Base-by-base conservation (phyloP, 2,329 filamentous ascomycete species). In the Colletotrichum tropicicola region DNA sequence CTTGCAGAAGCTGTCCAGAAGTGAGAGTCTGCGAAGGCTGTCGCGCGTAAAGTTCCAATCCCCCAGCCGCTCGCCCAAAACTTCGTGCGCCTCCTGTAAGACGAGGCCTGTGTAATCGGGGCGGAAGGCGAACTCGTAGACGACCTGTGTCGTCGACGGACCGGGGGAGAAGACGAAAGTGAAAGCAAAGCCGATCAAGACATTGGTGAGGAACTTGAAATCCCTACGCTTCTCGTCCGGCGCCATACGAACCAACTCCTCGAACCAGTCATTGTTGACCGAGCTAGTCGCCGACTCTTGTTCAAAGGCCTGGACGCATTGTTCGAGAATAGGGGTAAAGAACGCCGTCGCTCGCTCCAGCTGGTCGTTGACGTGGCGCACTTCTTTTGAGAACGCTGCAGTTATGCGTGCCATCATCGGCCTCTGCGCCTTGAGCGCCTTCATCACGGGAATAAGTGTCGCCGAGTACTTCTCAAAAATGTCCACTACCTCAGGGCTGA, bases 1-100 rank as follows among this genome's bases (percentile, higher is more conserved):
- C 15, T 65, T 65, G 27, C 61, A 65, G 23, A 65, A 65, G 28
- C 61, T 65, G 27, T 65, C 61, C 15, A 65, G n/a, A 15, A 65
- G 19, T 6, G 61, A 65, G 4, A 65, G 43, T 13, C 23, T 23
- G 19, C 49, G 43, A 15, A 61, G 61, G 10, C 28, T 61, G 3
- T 65, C 49, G 19, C 48, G 48, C 35, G 61, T 55, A 30, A 65
- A 65, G 1, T 3, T 17, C 61, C 61, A 65, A 9, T 17, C 15
- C n/a, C 45, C 17, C 3, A 13, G 30, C 3, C 28, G 30, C 3
- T 44, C 12, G 17, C 61, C 61, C 19, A 65, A 12, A n/a, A 60
- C 56, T 6, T 49, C 27, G 9, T 25, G 17, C 10, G 61, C 61
- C 43, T 65, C 56, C 17, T 54, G 6, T 10, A 60, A 56, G 6